phyloP scores from a whole-genome alignment of 495 filamentous ascomycete species.

The Neurospora sp. region DNA sequence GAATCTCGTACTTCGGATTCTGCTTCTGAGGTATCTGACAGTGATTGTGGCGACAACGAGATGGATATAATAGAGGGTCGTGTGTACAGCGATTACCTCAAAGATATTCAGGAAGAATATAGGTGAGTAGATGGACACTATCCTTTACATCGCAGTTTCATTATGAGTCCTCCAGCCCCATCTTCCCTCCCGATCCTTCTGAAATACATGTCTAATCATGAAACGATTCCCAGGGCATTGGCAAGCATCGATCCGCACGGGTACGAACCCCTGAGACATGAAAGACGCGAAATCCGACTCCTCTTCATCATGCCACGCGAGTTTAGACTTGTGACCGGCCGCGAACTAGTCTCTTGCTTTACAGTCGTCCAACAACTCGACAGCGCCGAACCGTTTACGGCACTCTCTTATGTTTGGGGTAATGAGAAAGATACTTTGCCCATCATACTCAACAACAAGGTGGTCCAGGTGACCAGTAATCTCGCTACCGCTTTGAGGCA shows the following conservation, averaged over 20 bases:
- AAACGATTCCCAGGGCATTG: neutral
- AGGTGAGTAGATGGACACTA: neutral
- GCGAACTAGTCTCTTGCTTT: neutral
- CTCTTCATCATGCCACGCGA: neutral
- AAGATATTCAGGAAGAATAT: neutral
- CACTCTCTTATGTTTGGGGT: neutral
- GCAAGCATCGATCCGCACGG: neutral
- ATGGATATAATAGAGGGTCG: neutral
- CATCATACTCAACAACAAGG: neutral
- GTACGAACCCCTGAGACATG: neutral
- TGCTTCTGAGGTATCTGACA: neutral
- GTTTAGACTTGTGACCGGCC: neutral
- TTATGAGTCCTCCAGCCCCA: neutral
- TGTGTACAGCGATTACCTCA: neutral
- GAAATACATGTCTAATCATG: neutral
- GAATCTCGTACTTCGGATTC: neutral
- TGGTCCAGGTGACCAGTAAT: neutral
- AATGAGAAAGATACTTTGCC: neutral
- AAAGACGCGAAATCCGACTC: neutral
- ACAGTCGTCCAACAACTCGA: neutral
- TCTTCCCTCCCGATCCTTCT: neutral
- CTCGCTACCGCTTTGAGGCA: neutral
- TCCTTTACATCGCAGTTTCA: neutral
- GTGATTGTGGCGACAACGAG: neutral
- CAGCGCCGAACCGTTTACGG: neutral